Base-by-base conservation (phyloP, 805 yeast genomes). In the Teunomyces cretensis region DNA sequence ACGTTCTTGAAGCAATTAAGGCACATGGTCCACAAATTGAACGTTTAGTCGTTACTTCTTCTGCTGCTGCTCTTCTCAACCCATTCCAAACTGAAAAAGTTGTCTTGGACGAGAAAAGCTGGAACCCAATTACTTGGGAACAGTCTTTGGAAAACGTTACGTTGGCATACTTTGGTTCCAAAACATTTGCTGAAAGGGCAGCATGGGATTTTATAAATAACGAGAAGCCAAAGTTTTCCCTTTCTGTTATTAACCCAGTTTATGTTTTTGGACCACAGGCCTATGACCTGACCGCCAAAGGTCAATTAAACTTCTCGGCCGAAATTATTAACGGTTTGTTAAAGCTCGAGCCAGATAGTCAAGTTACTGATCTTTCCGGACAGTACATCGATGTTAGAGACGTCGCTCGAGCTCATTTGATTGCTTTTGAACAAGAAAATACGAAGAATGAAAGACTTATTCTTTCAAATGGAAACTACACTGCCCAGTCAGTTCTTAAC, bases 231-330 rank as follows among this genome's bases (percentile, higher is more conserved):
- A 57, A 60, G 43, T 74, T 80, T 59, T 65, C 67, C 32, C 54
- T 80, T 41, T 64, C 75, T 32, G 68, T 77, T 1, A 70, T 81
- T 13, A 77, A 78, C 51, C 86, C 86, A 8, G 73, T 75, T 8
- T 78, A 66, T 57, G 84, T 80, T 1, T 73, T 79, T 51, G 87
- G 86, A 3, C 86, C 86, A 4, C 82, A 80, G 53, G 71, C 68
- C 15, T 76, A 51, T 45, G 63, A 51, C 39, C 39, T 51, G 15
- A 52, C 57, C 38, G 66, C 67, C 46, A 65, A 67, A 41, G 72
- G 56, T 14, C 50, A 56, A 27, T 61, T 63, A 58, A 69, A 65
- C 54, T 55, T 65, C 38, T 61, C 72, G 15, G 50, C 62, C 51
- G 74, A 62, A 50, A 30, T 77, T 47, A 73, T 79, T 15, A 70